A percentile compares a stretch with the other conserved stretches of the same genome.
Evolutionary conservation across 768 basidiomycete genomes (phyloP).

Genomic region (Termitomyces sp.): DNA sequence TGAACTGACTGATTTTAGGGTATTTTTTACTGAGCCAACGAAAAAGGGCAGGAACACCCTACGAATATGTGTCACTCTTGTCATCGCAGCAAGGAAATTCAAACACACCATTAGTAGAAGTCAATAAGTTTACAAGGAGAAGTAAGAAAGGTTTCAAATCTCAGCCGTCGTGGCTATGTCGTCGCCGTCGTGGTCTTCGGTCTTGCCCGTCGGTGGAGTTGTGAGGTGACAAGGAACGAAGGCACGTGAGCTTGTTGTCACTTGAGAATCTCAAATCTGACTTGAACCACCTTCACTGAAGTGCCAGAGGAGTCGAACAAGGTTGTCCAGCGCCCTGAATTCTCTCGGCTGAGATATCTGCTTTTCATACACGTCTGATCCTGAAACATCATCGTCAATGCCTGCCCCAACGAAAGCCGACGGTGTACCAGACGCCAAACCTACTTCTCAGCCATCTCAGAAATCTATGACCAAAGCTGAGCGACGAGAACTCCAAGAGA

Average conservation of each 20-base stretch:
- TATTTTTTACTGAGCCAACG: conserved; percentile 99
- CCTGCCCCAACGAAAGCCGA: conserved; percentile 27
- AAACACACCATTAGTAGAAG: conserved; percentile 3
- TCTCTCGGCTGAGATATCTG: not conserved
- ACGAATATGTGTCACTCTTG: conserved; percentile 5
- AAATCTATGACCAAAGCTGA: conserved; percentile 80
- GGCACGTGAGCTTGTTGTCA: conserved; percentile 15
- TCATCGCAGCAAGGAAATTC: not conserved
- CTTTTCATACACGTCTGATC: not conserved
- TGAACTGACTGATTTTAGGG: conserved; percentile 84
- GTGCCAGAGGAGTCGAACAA: not conserved
- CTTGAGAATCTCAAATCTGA: conserved; percentile 6
- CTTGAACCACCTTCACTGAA: conserved; percentile 8
- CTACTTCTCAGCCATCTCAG: conserved; percentile 37
- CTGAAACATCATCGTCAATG: conserved; percentile 17
- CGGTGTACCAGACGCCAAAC: conserved; percentile 2
- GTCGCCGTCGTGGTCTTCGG: conserved; percentile 6
- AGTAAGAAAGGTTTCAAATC: not conserved
- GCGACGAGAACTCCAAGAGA: conserved; percentile 73
- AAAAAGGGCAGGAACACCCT: conserved; percentile 98
- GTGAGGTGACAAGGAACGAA: conserved; percentile 2
- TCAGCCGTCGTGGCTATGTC: not conserved
- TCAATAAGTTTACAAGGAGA: conserved; percentile 3
- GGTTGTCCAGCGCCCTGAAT: not conserved
- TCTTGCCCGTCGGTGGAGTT: not conserved